Percentiles rank a stretch among this genome's conserved stretches.
phyloP scores from a whole-genome alignment of 768 basidiomycete species.

The Galerina sulciceps region DNA sequence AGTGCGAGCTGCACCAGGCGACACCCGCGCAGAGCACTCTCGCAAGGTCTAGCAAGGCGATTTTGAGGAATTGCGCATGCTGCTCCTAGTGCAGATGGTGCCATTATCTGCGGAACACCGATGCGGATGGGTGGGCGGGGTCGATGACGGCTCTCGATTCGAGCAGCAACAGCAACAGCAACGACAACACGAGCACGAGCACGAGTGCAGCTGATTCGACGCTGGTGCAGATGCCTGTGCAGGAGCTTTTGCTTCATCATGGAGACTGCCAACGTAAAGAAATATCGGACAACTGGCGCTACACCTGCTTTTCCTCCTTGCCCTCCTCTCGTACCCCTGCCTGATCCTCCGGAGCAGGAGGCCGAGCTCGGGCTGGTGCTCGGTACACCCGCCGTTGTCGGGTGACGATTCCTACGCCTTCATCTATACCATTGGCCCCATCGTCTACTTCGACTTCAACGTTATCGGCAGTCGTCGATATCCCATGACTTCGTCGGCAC shows the following conservation, averaged over 20 bases:
- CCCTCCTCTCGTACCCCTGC: background rate
- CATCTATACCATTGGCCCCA: too few species aligned
- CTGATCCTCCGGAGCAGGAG: constrained; percentile 36
- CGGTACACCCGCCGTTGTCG: too few species aligned
- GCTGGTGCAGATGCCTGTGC: constrained; percentile 24
- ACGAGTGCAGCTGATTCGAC: background rate
- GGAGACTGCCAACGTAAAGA: too few species aligned
- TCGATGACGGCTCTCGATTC: constrained; percentile 16
- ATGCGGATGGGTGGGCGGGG: constrained; percentile 1
- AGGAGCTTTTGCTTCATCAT: constrained; percentile 8
- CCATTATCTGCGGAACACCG: background rate
- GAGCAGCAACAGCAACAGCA: background rate
- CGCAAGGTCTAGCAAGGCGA: constrained; percentile 33
- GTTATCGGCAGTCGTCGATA: too few species aligned
- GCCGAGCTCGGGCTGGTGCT: constrained; percentile 17
- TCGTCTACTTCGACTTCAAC: too few species aligned
- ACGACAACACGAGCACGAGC: too few species aligned
- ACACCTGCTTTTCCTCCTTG: too few species aligned
- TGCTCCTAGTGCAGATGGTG: constrained; percentile 34
- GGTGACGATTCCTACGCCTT: too few species aligned
- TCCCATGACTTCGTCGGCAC: too few species aligned
- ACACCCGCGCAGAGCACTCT: constrained; percentile 38
- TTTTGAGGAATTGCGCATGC: constrained; percentile 59
- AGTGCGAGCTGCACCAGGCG: constrained; percentile 24
- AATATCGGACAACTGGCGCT: too few species aligned